A percentile compares a stretch with the other conserved stretches of the same genome.
Evolutionary conservation across 2,329 filamentous ascomycete species (phyloP).

Genomic region (Xylaria hypoxylon): DNA sequence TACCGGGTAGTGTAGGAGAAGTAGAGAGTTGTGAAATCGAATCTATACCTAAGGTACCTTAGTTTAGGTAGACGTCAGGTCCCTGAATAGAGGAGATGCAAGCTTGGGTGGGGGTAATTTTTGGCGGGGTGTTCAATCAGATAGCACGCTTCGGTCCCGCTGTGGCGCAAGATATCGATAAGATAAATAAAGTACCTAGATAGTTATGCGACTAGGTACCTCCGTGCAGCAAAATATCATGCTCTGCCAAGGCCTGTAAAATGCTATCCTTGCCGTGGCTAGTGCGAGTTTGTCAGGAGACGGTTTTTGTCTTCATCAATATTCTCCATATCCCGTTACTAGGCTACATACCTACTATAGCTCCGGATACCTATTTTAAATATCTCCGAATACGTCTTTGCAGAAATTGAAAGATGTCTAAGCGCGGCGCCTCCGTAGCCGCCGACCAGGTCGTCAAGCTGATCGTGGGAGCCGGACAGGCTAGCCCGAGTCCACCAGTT

Average conservation of each 20-base stretch:
- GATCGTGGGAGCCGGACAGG: constrained; percentile 95
- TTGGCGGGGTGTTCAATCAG: constrained; percentile 46
- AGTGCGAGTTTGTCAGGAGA: constrained; percentile 20
- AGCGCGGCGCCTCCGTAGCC: constrained; percentile 55
- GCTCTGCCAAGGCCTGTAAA: neutral
- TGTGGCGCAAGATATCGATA: constrained; percentile 34
- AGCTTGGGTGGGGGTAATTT: constrained; percentile 22
- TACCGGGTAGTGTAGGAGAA: constrained; percentile 26
- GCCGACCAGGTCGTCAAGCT: constrained; percentile 90
- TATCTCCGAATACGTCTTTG: neutral
- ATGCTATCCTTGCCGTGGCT: constrained; percentile 26
- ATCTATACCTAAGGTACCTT: constrained; percentile 5
- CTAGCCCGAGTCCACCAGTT: constrained; percentile 93
- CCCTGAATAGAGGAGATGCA: constrained; percentile 16
- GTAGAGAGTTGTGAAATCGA: constrained; percentile 27
- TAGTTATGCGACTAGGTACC: neutral
- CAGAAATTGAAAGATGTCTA: constrained; percentile 61
- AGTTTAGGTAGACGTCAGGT: constrained; percentile 12
- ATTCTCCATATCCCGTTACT: constrained; percentile 16
- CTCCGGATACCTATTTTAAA: neutral
- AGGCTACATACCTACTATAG: constrained; percentile 2
- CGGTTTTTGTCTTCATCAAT: constrained; percentile 12
- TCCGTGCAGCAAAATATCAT: too few species aligned
- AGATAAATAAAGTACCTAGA: constrained; percentile 16
- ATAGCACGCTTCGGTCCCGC: constrained; percentile 12